Evolutionary conservation across 192 early-diverging fungal species (phyloP).

Genomic region (Coemansia sp.): DNA sequence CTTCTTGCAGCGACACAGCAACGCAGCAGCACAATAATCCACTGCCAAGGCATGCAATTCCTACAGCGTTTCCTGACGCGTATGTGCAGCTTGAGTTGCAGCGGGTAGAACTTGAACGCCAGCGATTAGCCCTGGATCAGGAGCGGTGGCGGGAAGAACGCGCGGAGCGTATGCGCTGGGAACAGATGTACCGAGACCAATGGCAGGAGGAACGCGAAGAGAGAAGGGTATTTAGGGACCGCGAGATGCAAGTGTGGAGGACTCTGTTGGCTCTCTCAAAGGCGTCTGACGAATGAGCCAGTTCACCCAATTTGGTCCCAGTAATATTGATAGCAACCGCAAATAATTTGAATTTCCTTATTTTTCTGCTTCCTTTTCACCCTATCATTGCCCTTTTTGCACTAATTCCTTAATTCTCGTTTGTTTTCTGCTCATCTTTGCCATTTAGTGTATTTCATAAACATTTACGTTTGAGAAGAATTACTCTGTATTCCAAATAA

Average conservation of each 20-base stretch:
- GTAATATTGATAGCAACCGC: no score
- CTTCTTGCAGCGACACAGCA: neutral
- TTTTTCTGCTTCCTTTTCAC: no score
- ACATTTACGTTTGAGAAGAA: no score
- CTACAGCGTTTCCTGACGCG: constrained; percentile 24
- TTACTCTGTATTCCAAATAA: no score
- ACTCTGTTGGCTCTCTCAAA: constrained; percentile 13
- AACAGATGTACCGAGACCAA: constrained; percentile 36
- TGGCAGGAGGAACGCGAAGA: constrained; percentile 40
- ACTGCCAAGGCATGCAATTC: neutral
- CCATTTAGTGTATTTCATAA: no score
- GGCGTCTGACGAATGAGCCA: neutral
- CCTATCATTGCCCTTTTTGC: no score
- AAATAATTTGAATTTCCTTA: no score
- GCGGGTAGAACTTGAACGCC: constrained; percentile 24
- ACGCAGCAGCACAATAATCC: neutral
- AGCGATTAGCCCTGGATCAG: constrained; percentile 24
- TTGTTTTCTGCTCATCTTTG: no score
- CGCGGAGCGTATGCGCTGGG: constrained; percentile 26
- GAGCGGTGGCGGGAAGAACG: constrained; percentile 40
- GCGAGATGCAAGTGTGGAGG: constrained; percentile 29
- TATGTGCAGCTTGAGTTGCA: constrained; percentile 26
- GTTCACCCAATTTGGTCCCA: no score
- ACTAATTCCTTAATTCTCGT: no score
- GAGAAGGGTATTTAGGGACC: constrained; percentile 21